phyloP scores from a whole-genome alignment of 2,329 filamentous ascomycete genomes.

The Neopestalotiopsis sp. region DNA sequence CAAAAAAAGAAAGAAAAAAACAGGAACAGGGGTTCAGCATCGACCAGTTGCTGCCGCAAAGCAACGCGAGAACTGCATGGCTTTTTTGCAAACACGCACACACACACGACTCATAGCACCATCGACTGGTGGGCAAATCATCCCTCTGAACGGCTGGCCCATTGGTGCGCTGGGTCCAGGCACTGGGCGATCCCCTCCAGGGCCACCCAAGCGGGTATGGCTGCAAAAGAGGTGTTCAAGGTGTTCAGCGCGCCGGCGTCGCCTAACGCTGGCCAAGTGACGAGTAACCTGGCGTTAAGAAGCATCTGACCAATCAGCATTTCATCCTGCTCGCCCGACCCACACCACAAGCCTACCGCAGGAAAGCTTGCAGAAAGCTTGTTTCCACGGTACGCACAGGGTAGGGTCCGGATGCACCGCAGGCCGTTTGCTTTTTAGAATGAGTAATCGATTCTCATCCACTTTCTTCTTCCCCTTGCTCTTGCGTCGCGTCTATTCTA shows the following conservation, averaged over 20 bases:
- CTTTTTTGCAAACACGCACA: not conserved
- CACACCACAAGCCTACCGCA: not conserved
- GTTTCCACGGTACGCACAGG: constrained; percentile 7
- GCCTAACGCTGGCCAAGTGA: constrained; percentile 11
- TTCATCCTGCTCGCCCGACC: not conserved
- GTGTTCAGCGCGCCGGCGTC: not conserved
- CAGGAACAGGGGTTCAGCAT: not conserved
- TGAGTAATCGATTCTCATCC: not conserved
- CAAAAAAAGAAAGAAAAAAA: not conserved
- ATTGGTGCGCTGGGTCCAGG: not conserved
- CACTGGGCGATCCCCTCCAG: not conserved
- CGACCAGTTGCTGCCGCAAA: not conserved
- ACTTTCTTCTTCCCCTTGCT: not conserved
- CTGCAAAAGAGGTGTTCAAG: not conserved
- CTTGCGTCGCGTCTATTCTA: not conserved
- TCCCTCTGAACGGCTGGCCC: not conserved
- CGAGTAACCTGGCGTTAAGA: constrained; percentile 7
- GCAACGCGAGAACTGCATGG: not conserved
- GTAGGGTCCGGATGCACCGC: not conserved
- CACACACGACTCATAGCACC: not conserved
- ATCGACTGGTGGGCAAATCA: not conserved
- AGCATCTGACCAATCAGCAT: not conserved
- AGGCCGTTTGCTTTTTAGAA: not conserved
- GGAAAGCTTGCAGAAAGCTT: constrained; percentile 18
- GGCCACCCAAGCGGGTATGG: not conserved